Conservation (phyloP, 352 stramenopile genomes). For the Peronospora belbahrii region DNA sequence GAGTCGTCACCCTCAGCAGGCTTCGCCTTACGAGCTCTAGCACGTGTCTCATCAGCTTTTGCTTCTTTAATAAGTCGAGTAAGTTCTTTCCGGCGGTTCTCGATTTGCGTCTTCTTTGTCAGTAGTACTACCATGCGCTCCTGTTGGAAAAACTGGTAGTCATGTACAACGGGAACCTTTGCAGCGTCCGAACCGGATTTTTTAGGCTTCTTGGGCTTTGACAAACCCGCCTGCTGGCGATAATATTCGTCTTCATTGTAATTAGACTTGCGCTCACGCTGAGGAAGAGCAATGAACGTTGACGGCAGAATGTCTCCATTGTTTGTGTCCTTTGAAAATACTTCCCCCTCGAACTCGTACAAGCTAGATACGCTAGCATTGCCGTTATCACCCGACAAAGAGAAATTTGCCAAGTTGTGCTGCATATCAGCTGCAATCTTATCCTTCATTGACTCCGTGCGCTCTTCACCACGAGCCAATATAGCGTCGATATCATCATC, state of each 20-base stretch:
- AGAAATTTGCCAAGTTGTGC: conserved; percentile 96
- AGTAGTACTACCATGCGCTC: conserved; percentile 82
- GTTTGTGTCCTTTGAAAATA: conserved; percentile 84
- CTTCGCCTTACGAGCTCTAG: conserved; percentile 74
- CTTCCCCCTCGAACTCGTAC: conserved; percentile 86
- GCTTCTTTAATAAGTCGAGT: conserved; percentile 75
- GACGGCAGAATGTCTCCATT: conserved; percentile 79
- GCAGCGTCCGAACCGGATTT: conserved; percentile 81
- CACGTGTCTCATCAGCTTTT: conserved; percentile 68
- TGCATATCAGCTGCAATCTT: conserved; percentile 89
- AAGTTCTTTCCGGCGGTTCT: conserved; percentile 86
- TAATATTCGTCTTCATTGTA: conserved; percentile 98
- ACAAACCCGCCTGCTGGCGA: conserved; percentile 70
- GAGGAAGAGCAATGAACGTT: conserved; percentile 82
- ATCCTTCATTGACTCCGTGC: conserved; percentile 82
- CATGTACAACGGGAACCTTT: conserved; percentile 87
- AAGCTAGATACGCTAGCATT: conserved; percentile 63
- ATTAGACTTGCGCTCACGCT: conserved; percentile 85
- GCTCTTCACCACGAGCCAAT: conserved; percentile 84
- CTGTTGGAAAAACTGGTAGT: conserved; percentile 94
- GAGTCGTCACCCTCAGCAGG: conserved; percentile 47
- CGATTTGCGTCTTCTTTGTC: conserved; percentile 80
- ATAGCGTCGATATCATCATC: conserved; percentile 91
- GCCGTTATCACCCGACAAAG: conserved; percentile 84
- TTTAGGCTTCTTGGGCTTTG: conserved; percentile 85